Evolutionary conservation across 1,139 yeast genomes (phyloP).

Genomic region (Hansenula sp.): DNA sequence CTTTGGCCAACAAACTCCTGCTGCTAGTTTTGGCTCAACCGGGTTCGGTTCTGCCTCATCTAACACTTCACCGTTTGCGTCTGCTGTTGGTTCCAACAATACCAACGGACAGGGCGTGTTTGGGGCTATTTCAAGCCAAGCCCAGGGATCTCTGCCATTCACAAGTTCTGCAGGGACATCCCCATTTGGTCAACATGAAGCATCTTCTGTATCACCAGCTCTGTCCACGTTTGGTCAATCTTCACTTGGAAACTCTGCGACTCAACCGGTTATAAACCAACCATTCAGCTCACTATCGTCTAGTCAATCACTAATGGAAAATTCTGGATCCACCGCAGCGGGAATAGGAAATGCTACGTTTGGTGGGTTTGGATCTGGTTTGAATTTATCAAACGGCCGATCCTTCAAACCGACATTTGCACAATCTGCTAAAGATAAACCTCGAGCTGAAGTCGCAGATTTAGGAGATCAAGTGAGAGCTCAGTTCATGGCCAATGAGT

Average conservation of each 20-base stretch:
- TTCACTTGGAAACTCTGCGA: too few species aligned
- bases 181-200: too few species aligned
- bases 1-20: conserved; percentile 9
- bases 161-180: too few species aligned
- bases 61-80: conserved; percentile 4
- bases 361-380: conserved; percentile 8
- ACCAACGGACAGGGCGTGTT: too few species aligned
- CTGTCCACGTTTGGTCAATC: too few species aligned
- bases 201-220: too few species aligned
- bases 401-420: conserved; percentile 11
- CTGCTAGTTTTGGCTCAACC: conserved; percentile 3
- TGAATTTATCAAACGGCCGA: conserved; percentile 1
- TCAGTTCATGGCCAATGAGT: conserved; percentile 49
- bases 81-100: conserved; percentile 13
- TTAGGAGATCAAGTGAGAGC: conserved; percentile 39
- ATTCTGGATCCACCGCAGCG: too few species aligned
- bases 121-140: too few species aligned
- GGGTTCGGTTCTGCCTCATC: conserved; percentile 5
- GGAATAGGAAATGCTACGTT: conserved; percentile 9
- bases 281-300: too few species aligned
- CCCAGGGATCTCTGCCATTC: too few species aligned
- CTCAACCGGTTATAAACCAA: too few species aligned
- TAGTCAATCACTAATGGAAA: too few species aligned
- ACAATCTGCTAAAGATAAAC: conserved; percentile 34
- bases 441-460: conserved; percentile 31